Evolutionary conservation across 2,329 filamentous ascomycete species (phyloP), one percentile per base, ranked within the genome.

Genomic region (Botryotinia calthae): DNA sequence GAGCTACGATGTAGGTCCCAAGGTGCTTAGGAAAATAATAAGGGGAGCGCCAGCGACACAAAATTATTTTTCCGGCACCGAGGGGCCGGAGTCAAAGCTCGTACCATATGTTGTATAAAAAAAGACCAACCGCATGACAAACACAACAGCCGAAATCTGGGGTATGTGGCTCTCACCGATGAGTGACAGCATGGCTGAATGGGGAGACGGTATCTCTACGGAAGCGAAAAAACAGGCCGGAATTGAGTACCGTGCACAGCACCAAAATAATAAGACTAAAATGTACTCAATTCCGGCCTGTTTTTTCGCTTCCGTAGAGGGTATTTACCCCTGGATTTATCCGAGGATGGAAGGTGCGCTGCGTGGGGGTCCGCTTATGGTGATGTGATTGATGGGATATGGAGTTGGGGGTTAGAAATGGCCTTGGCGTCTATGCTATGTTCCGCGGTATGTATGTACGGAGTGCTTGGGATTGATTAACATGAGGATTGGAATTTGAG

Each of bases 121-220:
- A 54, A n/a, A 54, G 5, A n/a, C 5, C 10, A 10, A 58, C 20
- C 9, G 25, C 20, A n/a, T 9, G 22, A 25, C 8, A 59, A 61
- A 22, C 58, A 16, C 7, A 64, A 64, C 56, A 71, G 70, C 61
- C 70, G 70, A 65, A 66, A 71, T 58, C 70, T 46, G 70, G 70
- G 70, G 70, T 58, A 64, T 25, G 20, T 59, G 31, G 34, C 20
- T n/a, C 14, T 61, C 14, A 14, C 20, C 25, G 22, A 25, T 51
- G 48, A 51, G 22, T n/a, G 48, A n/a, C 22, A 51, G 48, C 4
- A 54, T 54, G 48, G 48, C 25, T 54, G 25, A 54, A 54, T 58
- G 54, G 28, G 18, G 20, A 58, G 48, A 59, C 37, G 37, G 37
- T 37, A n/a, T n/a, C n/a, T n/a, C n/a, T n/a, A n/a, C n/a, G n/a